phyloP scores from a whole-genome alignment of 129 eudicot species.

The Flaveria ramosissima region DNA sequence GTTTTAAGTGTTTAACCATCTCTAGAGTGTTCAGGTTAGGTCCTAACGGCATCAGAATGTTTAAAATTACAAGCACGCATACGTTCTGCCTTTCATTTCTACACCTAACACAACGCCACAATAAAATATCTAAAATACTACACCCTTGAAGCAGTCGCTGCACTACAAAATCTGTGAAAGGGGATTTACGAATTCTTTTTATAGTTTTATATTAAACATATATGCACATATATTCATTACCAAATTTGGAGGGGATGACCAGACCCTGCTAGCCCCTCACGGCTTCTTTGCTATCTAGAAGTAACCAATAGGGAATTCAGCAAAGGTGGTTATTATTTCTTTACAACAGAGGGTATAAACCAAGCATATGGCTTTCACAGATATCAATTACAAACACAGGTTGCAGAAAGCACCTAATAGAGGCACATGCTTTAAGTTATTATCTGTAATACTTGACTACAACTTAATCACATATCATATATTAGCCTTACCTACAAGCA shows the following conservation, averaged over 20 bases:
- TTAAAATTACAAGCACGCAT: not conserved
- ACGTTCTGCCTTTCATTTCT: too few relatives aligned
- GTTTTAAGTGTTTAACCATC: not conserved
- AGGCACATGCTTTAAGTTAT: not conserved
- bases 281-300: not conserved
- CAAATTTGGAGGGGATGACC: too few relatives aligned
- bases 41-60: not conserved
- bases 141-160: too few relatives aligned
- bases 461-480: not conserved
- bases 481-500: not conserved
- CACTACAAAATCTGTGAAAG: too few relatives aligned
- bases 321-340: not conserved
- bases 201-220: too few relatives aligned
- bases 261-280: not conserved
- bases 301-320: not conserved
- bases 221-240: too few relatives aligned
- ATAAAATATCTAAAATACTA: too few relatives aligned
- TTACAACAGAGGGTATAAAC: not conserved
- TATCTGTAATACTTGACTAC: not conserved
- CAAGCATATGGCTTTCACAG: not conserved
- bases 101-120: too few relatives aligned
- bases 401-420: not conserved
- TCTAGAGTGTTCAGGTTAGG: not conserved
- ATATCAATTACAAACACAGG: not conserved
- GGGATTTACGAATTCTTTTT: too few relatives aligned